phyloP scores from a whole-genome alignment of 106 monocot species.

The Phalaenopsis aphrodite region DNA sequence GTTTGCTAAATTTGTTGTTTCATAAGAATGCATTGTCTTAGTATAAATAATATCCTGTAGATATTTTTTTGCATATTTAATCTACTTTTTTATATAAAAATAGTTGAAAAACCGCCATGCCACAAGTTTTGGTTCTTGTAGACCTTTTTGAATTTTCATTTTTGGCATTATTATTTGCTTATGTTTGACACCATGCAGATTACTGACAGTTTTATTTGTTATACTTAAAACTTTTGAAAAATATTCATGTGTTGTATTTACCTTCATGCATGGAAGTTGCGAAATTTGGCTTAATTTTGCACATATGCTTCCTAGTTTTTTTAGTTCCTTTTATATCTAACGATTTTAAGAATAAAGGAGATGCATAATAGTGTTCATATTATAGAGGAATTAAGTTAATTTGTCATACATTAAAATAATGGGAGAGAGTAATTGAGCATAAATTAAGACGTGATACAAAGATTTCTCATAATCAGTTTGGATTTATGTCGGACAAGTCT shows the following conservation, averaged over 20 bases:
- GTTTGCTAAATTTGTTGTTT: background rate
- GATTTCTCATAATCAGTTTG: too few relatives aligned
- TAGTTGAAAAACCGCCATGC: background rate
- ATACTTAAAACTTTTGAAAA: background rate
- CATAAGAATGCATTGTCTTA: background rate
- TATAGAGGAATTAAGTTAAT: too few relatives aligned
- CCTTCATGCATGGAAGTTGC: too few relatives aligned
- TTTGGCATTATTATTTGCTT: background rate
- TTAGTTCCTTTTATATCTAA: too few relatives aligned
- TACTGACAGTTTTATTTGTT: background rate
- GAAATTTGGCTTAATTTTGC: too few relatives aligned
- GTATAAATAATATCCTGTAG: background rate
- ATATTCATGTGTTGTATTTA: background rate
- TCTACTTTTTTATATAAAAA: background rate
- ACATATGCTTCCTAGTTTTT: too few relatives aligned
- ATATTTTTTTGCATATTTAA: background rate
- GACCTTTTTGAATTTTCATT: background rate
- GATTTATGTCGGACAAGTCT: too few relatives aligned
- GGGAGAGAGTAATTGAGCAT: too few relatives aligned
- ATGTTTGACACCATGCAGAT: background rate
- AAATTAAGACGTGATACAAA: too few relatives aligned
- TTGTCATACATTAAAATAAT: too few relatives aligned
- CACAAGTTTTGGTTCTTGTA: background rate
- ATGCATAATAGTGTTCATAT: too few relatives aligned
- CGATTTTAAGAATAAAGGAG: too few relatives aligned